Base-by-base conservation (phyloP, 2,329 filamentous ascomycete genomes). In the Conoideocrella luteorostrata region DNA sequence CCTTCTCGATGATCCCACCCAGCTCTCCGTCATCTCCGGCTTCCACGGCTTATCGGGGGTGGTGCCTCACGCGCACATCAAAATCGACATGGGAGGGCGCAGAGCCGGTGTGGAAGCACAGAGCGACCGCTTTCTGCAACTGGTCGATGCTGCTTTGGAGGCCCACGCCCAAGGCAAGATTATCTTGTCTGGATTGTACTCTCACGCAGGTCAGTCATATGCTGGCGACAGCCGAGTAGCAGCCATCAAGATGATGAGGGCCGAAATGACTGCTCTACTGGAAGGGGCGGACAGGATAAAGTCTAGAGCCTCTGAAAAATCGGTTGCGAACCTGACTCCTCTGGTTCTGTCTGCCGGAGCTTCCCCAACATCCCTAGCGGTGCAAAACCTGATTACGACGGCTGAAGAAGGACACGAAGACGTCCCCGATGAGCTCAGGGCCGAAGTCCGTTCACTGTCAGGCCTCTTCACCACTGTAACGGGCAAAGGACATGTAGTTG, bases 181-280 rank as follows among this genome's bases (percentile, higher is more conserved):
- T 46, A 48, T 61, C 17, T 64, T 90, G 5, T 65, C 75, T 4
- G 86, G 86, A 0, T 65, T 90, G 18, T 91, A 91, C 61, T 75
- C 75, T 3, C 86, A 91, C 60, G 82, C 82, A 6, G 84, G 86
- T 2, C 75, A 86, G 51, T 86, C 81, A 17, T 91, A 93, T 58
- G 70, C 52, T 1, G 56, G 60, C 15, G 56, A 59, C n/a, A 55
- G 55, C 18, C 51, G 55, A 1, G 56, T 53, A 1, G 60, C 58
- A 3, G 63, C 63, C 2, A 51, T 62, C 21, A 48, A 52, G 33
- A 56, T 60, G 47, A 52, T 66, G 36, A 36, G 50, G 3, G 55
- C 52, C 3, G 63, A 67, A 47, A 48, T 64, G 10, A 43, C 52
- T 10, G 56, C 57, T 5, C 55, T 61, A 38, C 41, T 60, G 21